Evolutionary conservation across 768 basidiomycete genomes (phyloP).

Genomic region (Auriscalpium microsporum): DNA sequence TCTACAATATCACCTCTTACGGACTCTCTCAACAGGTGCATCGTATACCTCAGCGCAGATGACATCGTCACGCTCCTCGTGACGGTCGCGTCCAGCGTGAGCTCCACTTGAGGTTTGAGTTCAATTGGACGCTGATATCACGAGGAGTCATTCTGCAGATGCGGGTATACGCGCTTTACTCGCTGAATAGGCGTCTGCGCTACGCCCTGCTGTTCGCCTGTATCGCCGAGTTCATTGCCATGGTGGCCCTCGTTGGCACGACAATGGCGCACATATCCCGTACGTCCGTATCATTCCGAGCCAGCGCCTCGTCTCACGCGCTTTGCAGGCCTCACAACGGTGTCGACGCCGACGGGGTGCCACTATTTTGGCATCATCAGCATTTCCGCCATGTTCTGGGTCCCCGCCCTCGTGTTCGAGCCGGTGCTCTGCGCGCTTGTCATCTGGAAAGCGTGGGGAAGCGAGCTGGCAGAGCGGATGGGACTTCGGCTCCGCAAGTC

Average conservation of each 20-base stretch:
- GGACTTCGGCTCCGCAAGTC: background rate
- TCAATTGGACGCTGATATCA: background rate
- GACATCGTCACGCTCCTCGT: background rate
- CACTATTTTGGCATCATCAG: background rate
- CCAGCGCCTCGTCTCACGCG: background rate
- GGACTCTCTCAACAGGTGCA: background rate
- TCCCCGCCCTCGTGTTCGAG: background rate
- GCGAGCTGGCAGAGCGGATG: background rate
- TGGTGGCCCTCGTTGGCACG: background rate
- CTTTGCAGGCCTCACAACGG: background rate
- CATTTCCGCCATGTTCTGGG: background rate
- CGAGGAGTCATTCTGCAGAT: background rate
- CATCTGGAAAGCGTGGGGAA: conserved; percentile 1
- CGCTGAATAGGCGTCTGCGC: background rate
- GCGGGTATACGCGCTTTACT: background rate
- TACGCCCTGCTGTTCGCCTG: background rate
- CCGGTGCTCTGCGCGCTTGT: background rate
- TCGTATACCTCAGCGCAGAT: background rate
- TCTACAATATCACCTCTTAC: background rate
- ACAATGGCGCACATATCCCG: background rate
- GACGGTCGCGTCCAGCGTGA: background rate
- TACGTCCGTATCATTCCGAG: background rate
- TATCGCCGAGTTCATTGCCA: background rate
- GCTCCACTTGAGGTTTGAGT: background rate
- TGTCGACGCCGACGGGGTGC: background rate